These are phyloP conservation scores for Wickerhamiella pararugosa DNA, from an alignment of 1,139 yeast genomes.

Conservation along the genomic window DNA sequence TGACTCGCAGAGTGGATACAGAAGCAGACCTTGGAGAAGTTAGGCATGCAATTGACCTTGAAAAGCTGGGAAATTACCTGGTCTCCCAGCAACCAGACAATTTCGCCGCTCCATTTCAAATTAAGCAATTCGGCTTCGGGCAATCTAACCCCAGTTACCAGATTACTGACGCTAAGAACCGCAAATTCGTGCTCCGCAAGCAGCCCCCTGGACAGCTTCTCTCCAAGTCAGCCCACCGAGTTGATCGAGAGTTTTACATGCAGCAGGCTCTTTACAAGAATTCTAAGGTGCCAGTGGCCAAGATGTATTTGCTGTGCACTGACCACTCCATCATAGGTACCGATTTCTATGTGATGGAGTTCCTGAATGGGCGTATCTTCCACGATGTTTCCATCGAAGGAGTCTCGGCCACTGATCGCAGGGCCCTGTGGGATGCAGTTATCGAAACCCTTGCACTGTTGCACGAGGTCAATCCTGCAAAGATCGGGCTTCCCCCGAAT, in stretches of 20 bases:
- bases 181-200: constrained; percentile 38
- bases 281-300: constrained; percentile 40
- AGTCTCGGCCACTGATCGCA: constrained; percentile 19
- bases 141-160: constrained; percentile 56
- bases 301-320: constrained; percentile 49
- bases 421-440: constrained; percentile 36
- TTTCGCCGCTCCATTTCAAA: constrained; percentile 17
- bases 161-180: constrained; percentile 31
- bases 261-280: constrained; percentile 28
- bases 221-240: constrained; percentile 48
- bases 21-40: constrained; percentile 24
- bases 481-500: constrained; percentile 26
- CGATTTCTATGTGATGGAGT: constrained; percentile 50
- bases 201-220: constrained; percentile 48
- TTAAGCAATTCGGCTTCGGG: constrained; percentile 47
- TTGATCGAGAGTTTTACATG: constrained; percentile 47
- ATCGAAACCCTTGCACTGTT: constrained; percentile 37
- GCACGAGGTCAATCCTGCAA: constrained; percentile 37
- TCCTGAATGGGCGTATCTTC: constrained; percentile 43
- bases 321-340: constrained; percentile 56
- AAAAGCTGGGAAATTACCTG: constrained; percentile 23
- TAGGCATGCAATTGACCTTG: constrained; percentile 30
- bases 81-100: constrained; percentile 8
- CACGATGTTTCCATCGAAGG: constrained; percentile 40
- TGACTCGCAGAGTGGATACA: constrained; percentile 18